phyloP scores from a whole-genome alignment of 164 flowering plant genomes.

The Paratinospora sagittata region DNA sequence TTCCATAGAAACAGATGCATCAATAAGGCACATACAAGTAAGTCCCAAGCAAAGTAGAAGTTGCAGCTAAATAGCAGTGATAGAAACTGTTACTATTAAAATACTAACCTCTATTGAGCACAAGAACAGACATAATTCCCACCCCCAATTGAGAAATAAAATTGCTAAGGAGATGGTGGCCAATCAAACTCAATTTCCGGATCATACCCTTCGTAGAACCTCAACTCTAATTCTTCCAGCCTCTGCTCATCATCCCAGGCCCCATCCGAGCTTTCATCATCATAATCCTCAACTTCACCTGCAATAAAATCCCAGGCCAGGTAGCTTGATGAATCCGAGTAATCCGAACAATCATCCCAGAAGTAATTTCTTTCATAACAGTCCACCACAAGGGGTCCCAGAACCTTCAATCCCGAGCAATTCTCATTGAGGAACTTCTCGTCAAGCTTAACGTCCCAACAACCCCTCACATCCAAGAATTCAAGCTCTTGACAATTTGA shows the following conservation, averaged over 20 bases:
- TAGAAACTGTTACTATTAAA: background rate
- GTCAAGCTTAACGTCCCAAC: constrained; percentile 50
- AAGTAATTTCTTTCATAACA: constrained; percentile 25
- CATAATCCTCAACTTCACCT: constrained; percentile 25
- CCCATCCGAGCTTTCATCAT: constrained; percentile 29
- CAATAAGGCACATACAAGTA: constrained; percentile 14
- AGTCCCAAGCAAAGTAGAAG: constrained; percentile 17
- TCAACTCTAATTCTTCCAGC: constrained; percentile 39
- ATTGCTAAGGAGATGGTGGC: constrained; percentile 30
- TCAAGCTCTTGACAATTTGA: constrained; percentile 36
- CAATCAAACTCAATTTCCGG: constrained; percentile 30
- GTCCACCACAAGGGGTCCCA: constrained; percentile 36
- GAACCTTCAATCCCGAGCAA: constrained; percentile 24
- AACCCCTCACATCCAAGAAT: constrained; percentile 62
- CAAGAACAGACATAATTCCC: background rate
- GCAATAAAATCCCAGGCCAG: constrained; percentile 40
- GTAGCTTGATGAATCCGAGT: constrained; percentile 30
- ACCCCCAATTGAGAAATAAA: background rate
- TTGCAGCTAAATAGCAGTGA: constrained; percentile 8
- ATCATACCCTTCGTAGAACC: constrained; percentile 42
- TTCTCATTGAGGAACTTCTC: constrained; percentile 30
- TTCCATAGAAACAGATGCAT: constrained; percentile 22
- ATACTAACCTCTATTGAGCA: constrained; percentile 14
- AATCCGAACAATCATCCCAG: constrained; percentile 38
- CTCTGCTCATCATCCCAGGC: constrained; percentile 42